Conservation (phyloP, 2,329 filamentous ascomycete genomes). For the Trichoderma brevicompactum region DNA sequence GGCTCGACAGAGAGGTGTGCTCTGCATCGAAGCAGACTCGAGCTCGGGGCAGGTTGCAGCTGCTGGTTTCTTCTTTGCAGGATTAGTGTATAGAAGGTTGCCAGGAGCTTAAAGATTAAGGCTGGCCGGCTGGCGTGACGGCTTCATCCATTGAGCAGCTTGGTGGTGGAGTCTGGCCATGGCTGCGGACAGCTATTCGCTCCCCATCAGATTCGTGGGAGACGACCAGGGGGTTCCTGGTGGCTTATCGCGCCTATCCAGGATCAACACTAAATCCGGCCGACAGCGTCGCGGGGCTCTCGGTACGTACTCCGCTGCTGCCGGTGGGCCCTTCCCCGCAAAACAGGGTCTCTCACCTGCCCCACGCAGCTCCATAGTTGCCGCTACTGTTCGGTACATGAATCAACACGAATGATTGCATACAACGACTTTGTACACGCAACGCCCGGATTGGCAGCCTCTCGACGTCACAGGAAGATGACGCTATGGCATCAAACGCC, state of each 20-base stretch:
- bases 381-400: background rate
- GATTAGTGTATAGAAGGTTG: slow-evolving; percentile 13
- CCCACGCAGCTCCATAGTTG: slow-evolving; percentile 14
- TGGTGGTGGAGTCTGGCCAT: slow-evolving; percentile 9
- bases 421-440: background rate
- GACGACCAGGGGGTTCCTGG: background rate
- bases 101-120: background rate
- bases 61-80: background rate
- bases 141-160: slow-evolving; percentile 12
- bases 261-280: slow-evolving; percentile 32
- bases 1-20: slow-evolving; percentile 35
- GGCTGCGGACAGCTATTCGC: background rate
- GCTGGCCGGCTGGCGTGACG: background rate
- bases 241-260: background rate
- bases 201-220: background rate
- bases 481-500: slow-evolving; percentile 12
- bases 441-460: background rate
- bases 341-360: slow-evolving; percentile 30
- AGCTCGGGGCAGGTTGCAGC: background rate
- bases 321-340: slow-evolving; percentile 24
- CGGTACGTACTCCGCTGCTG: slow-evolving; percentile 26
- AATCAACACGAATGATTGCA: background rate
- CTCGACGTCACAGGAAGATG: slow-evolving; percentile 21
- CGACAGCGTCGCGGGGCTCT: slow-evolving; percentile 6
- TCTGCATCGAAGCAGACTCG: slow-evolving; percentile 29